Percentiles rank a stretch among this genome's conserved stretches.
Conservation (phyloP, 768 basidiomycete species). For the Hygrophoropsis aurantiaca region DNA sequence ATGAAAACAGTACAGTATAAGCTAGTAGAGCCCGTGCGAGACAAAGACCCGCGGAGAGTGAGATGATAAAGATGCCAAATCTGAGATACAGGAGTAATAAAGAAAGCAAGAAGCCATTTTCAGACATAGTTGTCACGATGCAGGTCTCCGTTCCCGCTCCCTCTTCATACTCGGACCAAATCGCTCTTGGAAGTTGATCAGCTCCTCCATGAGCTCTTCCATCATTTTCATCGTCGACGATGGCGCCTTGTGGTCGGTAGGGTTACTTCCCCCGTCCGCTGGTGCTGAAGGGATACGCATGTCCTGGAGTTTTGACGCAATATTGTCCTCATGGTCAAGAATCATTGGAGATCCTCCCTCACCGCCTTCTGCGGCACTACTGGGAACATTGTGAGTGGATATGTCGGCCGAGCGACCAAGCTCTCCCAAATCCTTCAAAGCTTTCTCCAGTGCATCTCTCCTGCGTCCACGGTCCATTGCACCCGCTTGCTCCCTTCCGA, state of each 20-base stretch:
- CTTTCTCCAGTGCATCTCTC: conserved; percentile 63
- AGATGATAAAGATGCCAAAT: background rate
- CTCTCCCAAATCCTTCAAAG: conserved; percentile 32
- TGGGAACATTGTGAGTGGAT: conserved; percentile 13
- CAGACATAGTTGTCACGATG: conserved; percentile 19
- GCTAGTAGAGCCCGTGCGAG: too few species aligned
- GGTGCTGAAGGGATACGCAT: conserved; percentile 5
- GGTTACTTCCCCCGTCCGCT: conserved; percentile 1
- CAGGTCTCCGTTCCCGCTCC: conserved; percentile 52
- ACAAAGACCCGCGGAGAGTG: too few species aligned
- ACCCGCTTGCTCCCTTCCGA: conserved; percentile 83
- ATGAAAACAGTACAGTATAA: too few species aligned
- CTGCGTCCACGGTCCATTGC: conserved; percentile 70
- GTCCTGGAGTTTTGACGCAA: background rate
- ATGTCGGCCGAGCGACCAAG: conserved; percentile 6
- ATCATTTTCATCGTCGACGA: conserved; percentile 73
- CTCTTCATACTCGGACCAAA: conserved; percentile 63
- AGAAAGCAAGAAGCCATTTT: background rate
- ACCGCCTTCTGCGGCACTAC: conserved; percentile 12
- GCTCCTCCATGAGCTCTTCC: conserved; percentile 89
- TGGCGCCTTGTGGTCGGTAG: conserved; percentile 9
- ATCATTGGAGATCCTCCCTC: conserved; percentile 31
- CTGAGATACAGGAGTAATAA: background rate
- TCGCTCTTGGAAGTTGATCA: conserved; percentile 85
- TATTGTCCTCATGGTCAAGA: conserved; percentile 23